Evolutionary conservation across 331 rosid species (phyloP), one percentile per base, ranked within the genome.

Genomic region (Cydonia oblonga): DNA sequence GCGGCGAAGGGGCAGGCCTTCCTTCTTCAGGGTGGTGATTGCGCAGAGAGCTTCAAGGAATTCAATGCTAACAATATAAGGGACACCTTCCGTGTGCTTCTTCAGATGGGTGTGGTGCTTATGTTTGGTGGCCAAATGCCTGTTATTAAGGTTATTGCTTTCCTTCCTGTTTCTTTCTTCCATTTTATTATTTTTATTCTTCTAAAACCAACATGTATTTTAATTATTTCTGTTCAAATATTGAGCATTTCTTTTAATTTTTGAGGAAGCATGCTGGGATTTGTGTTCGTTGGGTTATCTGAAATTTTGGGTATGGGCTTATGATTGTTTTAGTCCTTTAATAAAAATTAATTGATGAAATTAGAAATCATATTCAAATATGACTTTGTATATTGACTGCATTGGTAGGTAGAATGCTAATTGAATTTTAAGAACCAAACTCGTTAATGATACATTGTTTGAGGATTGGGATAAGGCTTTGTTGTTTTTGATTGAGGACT

Each of bases 91-190:
- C 72, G 97, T 16, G 84, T 93, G 24, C 76, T 93, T 61, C 97
- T 93, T 30, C 98, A 93, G 82, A 93, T 93, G 98, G 84, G 98
- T 35, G 98, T 81, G 23, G 98, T 93, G 29, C 65, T 86, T 79
- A 93, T 91, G 98, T 93, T 93, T 52, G 98, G 98, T 6, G 97
- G 98, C 13, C 98, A 93, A 87, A 74, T 93, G 96, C 98, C 98
- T 1, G 92, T 93, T 30, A 81, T 93, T 28, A 93, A 93, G 98
- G 98, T 91, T 42, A 7, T 20, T 81, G n/a, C n/a, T 66, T 63
- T 59, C 32, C 46, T 58, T 38, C 13, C 29, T 2, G 20, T 3
- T 65, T 75, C 10, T 14, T 23, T 9, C 29, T 32, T 76, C 57
- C 57, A 16, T 52, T 19, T 52, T 52, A 38, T 38, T 38, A 38